Evolutionary conservation across 331 rosid species (phyloP), one percentile per base, ranked within the genome.

Genomic region (Phaseolus coccineus): DNA sequence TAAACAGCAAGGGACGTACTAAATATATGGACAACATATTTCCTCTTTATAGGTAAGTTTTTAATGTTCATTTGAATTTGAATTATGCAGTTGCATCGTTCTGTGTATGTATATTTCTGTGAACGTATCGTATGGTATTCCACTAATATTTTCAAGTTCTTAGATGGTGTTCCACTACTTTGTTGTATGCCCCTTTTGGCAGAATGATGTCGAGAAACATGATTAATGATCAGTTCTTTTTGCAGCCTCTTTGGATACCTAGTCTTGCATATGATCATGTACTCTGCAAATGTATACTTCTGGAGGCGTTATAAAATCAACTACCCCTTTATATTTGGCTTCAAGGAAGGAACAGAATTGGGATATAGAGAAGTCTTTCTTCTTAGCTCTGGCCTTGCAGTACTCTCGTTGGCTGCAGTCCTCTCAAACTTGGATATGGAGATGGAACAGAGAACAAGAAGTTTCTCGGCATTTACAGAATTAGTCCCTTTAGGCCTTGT

Each of bases 361-460:
- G 87, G 93, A 24, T 86, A 85, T 77, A 78, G 93, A 80, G 83
- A 89, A 70, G 80, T 80, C 5, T 62, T 86, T 15, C 90, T 78
- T 87, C 80, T 87, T 64, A 88, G 86, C 84, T 86, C 67, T 82
- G 88, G 83, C 24, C 88, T 88, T 63, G 66, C 91, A 53, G 88
- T 90, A 9, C 71, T 92, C 8, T 69, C 93, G 25, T 53, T 87
- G 76, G 87, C 87, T 65, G 89, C 89, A 59, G 86, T 89, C 74
- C 87, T 90, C 76, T 88, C 91, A 30, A 90, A 87, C 86, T 78
- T 92, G 80, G 90, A 92, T 28, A 87, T 92, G 93, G 94, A 90
- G 33, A 83, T 89, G 88, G 90, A 90, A 47, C 87, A 81, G 42
- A 83, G 74, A 35, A 88, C 92, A 51, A 63, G 71, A 63, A 80